Conservation (phyloP, 2,329 filamentous ascomycete species). For the Penicillium glabrum region DNA sequence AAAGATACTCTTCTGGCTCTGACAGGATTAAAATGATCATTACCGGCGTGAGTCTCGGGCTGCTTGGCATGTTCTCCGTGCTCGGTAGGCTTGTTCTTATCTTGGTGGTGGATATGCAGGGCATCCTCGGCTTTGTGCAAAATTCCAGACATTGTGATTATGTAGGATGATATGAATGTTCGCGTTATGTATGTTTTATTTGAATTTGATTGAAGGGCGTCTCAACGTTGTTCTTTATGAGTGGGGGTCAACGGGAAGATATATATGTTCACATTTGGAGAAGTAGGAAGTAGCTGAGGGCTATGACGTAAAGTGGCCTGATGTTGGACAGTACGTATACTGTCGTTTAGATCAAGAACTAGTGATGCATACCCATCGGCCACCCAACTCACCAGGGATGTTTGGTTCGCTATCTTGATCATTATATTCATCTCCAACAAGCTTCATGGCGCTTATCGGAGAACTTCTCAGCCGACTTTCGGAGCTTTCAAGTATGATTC, state of each 20-base stretch:
- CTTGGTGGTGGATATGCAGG: background rate
- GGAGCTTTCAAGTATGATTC: too few relatives aligned
- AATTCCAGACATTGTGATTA: background rate
- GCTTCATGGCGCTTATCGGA: too few relatives aligned
- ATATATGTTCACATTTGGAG: background rate
- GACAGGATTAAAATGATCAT: background rate
- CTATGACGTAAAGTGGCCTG: background rate
- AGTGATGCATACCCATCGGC: too few relatives aligned
- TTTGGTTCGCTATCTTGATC: too few relatives aligned
- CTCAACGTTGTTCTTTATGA: too few relatives aligned
- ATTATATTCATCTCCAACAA: too few relatives aligned
- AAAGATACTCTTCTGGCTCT: background rate
- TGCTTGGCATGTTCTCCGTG: background rate
- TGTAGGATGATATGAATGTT: too few relatives aligned
- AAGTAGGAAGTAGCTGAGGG: background rate
- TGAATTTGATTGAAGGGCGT: too few relatives aligned
- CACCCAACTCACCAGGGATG: too few relatives aligned
- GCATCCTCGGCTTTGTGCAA: conserved; percentile 4
- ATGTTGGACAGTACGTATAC: background rate
- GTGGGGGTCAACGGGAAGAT: background rate
- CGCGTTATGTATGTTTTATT: too few relatives aligned
- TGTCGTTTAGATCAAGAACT: too few relatives aligned
- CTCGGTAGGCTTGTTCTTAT: background rate
- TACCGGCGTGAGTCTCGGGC: background rate
- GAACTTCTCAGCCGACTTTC: too few relatives aligned